Base-by-base conservation (phyloP, 768 basidiomycete genomes). In the Tricholoma saponaceum region DNA sequence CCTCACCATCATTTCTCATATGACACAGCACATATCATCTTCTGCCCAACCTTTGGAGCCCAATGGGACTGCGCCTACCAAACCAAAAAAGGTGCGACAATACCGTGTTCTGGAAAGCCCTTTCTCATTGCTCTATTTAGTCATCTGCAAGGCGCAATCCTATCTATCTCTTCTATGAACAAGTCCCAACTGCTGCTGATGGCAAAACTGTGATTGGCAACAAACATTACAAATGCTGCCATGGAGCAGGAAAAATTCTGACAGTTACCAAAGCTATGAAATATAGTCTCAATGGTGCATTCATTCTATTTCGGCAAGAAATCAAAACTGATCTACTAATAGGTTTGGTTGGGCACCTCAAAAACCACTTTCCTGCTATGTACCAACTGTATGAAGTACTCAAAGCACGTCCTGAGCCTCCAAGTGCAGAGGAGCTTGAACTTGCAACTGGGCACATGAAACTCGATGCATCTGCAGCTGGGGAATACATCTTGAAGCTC, bases 171-270 rank as follows among this genome's bases (percentile, higher is more conserved):
- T 41, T 41, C 39, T 41, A 41, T 41, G n/a, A 41, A 41, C 10
- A 25, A 25, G 44, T 46, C 8, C 3, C 44, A 12, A 13, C 12
- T 10, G 22, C 22, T 23, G 44, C 44, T 46, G 44, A 46, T 46
- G 44, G 44, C 44, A 46, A 46, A 23, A 46, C 41, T 43, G 41
- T 7, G 7, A 18, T 55, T 14, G 66, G 66, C n/a, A 59, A 66
- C 56, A 66, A 62, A 37, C 63, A 66, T 54, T 66, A 58, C 53
- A 30, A 55, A 16, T 67, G 64, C 51, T 60, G 25, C 35, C 66
- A 66, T 57, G 61, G 66, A 12, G 35, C 18, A 20, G 18, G 47
- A 2, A 64, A 62, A 43, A 59, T 62, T 14, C 35, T 64, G 12
- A 66, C 62, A 25, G 51, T 66, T 13, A 62, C 61, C 6, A 60